Percentiles rank a stretch among this genome's conserved stretches.
Conservation (phyloP, 2,329 filamentous ascomycete species). For the Chaetomium sp. region DNA sequence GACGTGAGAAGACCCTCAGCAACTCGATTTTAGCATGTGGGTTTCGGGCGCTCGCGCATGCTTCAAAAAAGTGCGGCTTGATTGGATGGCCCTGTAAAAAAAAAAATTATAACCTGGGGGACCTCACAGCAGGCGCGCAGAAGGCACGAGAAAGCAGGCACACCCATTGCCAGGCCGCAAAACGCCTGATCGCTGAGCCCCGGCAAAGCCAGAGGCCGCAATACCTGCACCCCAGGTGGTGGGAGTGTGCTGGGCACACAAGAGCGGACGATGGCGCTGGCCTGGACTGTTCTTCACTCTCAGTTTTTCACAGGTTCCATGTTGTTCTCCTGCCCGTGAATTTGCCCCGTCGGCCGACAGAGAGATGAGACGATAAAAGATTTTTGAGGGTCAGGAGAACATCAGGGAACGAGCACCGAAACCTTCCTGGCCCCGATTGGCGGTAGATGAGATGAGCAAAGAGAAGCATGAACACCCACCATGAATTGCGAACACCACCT, state of each 20-base stretch:
- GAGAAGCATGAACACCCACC: constrained; percentile 15
- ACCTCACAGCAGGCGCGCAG: constrained; percentile 14
- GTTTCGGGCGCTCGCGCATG: constrained; percentile 11
- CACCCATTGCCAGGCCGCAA: constrained; percentile 16
- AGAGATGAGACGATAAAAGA: constrained; percentile 8
- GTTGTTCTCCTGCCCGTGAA: neutral
- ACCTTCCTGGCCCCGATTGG: neutral
- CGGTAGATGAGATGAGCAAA: neutral
- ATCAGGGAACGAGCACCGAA: constrained; percentile 2
- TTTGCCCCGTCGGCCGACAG: neutral
- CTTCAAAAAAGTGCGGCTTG: constrained; percentile 2
- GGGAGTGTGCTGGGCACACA: neutral
- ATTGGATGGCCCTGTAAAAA: constrained; percentile 15
- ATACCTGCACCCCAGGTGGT: constrained; percentile 3
- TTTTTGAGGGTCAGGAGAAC: constrained; percentile 7
- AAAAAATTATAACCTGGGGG: constrained; percentile 7
- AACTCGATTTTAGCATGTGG: constrained; percentile 17
- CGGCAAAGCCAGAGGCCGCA: constrained; percentile 13
- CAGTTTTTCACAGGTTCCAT: neutral
- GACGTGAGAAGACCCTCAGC: constrained; percentile 11
- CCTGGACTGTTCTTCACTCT: constrained; percentile 3
- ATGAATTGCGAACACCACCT: neutral
- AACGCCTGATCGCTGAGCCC: constrained; percentile 21
- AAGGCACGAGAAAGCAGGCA: constrained; percentile 13
- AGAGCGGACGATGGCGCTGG: neutral